Percentiles rank a stretch among this genome's conserved stretches.
These are phyloP conservation scores for Xylariaceae sp. DNA, from an alignment of 2,329 filamentous ascomycete genomes.

Conservation along the genomic window DNA sequence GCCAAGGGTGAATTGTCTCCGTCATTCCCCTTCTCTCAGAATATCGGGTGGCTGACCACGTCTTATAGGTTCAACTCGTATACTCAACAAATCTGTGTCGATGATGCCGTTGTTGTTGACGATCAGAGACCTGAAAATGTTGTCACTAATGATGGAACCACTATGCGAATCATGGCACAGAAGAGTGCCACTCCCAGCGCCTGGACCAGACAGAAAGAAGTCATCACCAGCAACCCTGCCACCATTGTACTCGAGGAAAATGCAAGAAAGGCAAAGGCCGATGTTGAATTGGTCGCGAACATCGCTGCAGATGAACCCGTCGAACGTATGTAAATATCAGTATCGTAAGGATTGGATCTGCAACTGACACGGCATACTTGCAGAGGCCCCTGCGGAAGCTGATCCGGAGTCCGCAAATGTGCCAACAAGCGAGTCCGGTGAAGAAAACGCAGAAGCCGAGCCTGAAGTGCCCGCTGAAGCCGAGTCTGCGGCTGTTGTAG, in stretches of 20 bases:
- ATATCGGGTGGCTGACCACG: not conserved
- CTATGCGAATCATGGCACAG: constrained; percentile 2
- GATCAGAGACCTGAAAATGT: constrained; percentile 2
- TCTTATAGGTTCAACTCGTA: not conserved
- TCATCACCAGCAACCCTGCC: constrained; percentile 1
- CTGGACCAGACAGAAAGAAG: constrained; percentile 1
- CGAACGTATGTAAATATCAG: not conserved
- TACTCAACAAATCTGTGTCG: constrained; percentile 1
- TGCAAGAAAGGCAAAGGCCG: constrained; percentile 1
- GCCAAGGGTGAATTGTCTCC: not conserved
- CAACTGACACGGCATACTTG: not conserved
- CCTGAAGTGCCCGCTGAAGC: not conserved
- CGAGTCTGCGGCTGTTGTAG: not conserved
- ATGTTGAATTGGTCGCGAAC: not conserved
- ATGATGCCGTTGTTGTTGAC: constrained; percentile 1
- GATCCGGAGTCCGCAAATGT: not conserved
- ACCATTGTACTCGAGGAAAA: constrained; percentile 1
- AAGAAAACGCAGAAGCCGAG: not conserved
- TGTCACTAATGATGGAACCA: constrained; percentile 1
- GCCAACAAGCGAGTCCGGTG: not conserved
- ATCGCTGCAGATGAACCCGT: not conserved
- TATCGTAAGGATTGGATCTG: not conserved
- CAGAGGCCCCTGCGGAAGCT: not conserved
- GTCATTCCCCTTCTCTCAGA: not conserved
- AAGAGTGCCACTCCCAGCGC: not conserved